Percentiles rank a stretch among this genome's conserved stretches.
These are phyloP conservation scores for Cordyceps javanica DNA, from an alignment of 2,329 filamentous ascomycete species.

Conservation along the genomic window DNA sequence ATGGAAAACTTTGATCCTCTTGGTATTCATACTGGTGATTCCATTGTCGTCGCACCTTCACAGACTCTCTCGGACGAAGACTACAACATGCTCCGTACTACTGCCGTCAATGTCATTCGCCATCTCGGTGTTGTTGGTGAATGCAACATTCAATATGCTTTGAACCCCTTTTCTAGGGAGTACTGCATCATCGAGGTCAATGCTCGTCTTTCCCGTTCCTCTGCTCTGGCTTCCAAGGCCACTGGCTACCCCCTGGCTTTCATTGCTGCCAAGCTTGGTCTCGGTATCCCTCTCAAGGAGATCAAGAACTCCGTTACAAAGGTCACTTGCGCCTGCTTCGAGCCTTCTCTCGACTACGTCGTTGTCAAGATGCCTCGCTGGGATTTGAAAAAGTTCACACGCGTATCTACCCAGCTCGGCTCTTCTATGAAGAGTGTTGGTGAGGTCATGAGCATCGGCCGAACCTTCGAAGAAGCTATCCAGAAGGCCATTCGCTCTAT, in stretches of 20 bases:
- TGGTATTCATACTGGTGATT: slow-evolving; percentile 96
- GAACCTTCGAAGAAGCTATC: slow-evolving; percentile 96
- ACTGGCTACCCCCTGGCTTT: slow-evolving; percentile 95
- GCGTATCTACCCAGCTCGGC: slow-evolving; percentile 89
- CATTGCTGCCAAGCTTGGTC: slow-evolving; percentile 91
- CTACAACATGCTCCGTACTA: slow-evolving; percentile 98
- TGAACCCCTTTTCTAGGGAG: slow-evolving; percentile 91
- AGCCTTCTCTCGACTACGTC: slow-evolving; percentile 95
- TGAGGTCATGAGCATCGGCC: slow-evolving; percentile 96
- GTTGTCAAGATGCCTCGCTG: slow-evolving; percentile 98
- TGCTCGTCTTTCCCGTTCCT: slow-evolving; percentile 89
- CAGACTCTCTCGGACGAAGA: slow-evolving; percentile 96
- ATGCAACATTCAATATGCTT: slow-evolving; percentile 97
- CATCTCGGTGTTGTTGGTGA: slow-evolving; percentile 96
- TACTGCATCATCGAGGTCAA: slow-evolving; percentile 99
- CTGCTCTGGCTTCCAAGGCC: slow-evolving; percentile 91
- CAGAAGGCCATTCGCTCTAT: slow-evolving; percentile 96
- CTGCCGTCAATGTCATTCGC: slow-evolving; percentile 93
- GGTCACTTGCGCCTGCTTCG: slow-evolving; percentile 94
- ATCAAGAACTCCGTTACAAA: slow-evolving; percentile 95
- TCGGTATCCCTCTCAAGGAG: slow-evolving; percentile 91
- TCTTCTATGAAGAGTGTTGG: slow-evolving; percentile 99
- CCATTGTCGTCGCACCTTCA: slow-evolving; percentile 94
- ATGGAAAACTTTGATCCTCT: slow-evolving; percentile 99
- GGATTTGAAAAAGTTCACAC: slow-evolving; percentile 98